A percentile compares a stretch with the other conserved stretches of the same genome.
Conservation (phyloP, 75 land plant species). For the Chamaecyparis obtusa region DNA sequence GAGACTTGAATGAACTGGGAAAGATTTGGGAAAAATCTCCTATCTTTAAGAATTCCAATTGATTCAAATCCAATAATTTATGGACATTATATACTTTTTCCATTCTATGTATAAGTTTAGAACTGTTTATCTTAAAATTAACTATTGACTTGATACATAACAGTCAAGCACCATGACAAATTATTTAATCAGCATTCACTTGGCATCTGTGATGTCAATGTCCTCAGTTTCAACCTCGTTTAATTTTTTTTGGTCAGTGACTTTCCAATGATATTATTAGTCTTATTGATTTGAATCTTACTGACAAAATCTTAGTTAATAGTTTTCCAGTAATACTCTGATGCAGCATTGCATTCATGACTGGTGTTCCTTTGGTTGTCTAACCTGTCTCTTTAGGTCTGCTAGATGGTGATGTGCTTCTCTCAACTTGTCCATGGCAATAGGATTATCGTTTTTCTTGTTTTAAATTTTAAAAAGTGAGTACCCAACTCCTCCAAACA, state of each 20-base stretch:
- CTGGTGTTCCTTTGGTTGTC: not conserved
- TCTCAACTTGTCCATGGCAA: conserved; percentile 44
- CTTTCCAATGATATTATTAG: not conserved
- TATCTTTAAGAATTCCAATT: no score
- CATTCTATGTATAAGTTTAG: no score
- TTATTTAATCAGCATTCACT: no score
- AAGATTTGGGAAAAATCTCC: no score
- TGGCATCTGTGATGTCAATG: not conserved
- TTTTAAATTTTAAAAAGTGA: no score
- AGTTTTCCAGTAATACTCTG: not conserved
- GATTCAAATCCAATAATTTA: no score
- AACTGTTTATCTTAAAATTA: no score
- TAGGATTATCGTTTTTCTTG: conserved; percentile 34
- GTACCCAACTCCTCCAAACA: no score
- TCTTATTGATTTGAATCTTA: not conserved
- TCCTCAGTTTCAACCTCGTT: not conserved
- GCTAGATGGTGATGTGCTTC: conserved; percentile 44
- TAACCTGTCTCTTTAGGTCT: conserved; percentile 34
- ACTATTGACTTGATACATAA: no score
- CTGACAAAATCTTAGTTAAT: not conserved
- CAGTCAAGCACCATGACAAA: no score
- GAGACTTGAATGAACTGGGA: no score
- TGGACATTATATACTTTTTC: no score
- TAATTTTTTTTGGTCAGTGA: not conserved
- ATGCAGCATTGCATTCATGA: not conserved